Conservation (phyloP, 208 protist genomes). For the Vickermania ingenoplastis region DNA sequence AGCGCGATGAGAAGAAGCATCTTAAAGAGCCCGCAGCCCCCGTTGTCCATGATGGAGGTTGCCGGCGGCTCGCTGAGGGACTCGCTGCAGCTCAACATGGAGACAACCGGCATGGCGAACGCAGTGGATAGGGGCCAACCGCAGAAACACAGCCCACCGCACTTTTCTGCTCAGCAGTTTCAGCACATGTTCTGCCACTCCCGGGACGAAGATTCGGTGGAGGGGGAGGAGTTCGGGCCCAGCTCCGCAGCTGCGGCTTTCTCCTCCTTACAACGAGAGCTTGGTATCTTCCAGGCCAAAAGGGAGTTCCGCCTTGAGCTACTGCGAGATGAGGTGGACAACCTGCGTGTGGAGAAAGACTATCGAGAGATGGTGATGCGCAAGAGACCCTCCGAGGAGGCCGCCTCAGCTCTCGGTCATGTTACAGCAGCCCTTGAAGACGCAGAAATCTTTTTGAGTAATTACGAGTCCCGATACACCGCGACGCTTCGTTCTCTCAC, state of each 20-base stretch:
- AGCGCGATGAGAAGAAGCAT: not conserved
- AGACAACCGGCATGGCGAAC: slow-evolving; percentile 16
- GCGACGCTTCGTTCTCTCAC: not conserved
- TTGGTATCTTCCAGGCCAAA: slow-evolving; percentile 14
- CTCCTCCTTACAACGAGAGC: slow-evolving; percentile 11
- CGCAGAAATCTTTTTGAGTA: not conserved
- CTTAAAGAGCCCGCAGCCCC: not conserved
- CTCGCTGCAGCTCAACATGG: too few relatives aligned
- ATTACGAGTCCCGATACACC: not conserved
- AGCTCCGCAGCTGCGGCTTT: slow-evolving; percentile 4
- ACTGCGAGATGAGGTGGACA: slow-evolving; percentile 33
- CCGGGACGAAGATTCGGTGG: slow-evolving; percentile 33
- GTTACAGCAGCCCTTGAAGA: slow-evolving; percentile 11
- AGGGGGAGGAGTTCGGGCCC: slow-evolving; percentile 6
- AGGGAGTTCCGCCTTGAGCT: slow-evolving; percentile 34
- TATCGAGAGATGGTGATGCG: slow-evolving; percentile 12
- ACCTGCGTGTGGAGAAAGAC: slow-evolving; percentile 28
- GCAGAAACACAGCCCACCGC: slow-evolving; percentile 33
- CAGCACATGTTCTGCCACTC: slow-evolving; percentile 48
- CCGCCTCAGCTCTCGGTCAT: not conserved
- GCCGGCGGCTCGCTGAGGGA: not conserved
- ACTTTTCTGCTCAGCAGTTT: slow-evolving; percentile 37
- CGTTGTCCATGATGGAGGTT: not conserved
- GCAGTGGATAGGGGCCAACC: slow-evolving; percentile 14
- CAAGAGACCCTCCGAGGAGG: not conserved